Base-by-base conservation (phyloP, 2,329 filamentous ascomycete species). In the Fulvia fulva region DNA sequence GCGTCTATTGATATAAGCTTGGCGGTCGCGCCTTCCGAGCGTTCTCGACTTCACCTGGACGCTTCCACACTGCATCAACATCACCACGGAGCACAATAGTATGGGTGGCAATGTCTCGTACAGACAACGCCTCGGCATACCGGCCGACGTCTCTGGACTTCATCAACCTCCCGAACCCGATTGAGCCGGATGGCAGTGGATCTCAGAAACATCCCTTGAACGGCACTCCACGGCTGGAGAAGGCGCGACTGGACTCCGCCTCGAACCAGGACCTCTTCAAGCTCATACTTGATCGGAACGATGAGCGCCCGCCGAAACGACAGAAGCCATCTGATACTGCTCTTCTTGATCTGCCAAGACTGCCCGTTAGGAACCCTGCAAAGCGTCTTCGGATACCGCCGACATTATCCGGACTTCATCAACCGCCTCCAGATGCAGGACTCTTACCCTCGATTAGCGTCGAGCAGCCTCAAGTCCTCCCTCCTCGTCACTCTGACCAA, bases 391-490 rank as follows among this genome's bases (percentile, higher is more conserved):
- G 75, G 23, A 75, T 80, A 51, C 78, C 78, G 12, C 78, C 78
- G 7, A 71, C 80, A 16, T 71, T 87, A 11, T 84, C 84, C 65
- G 83, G 83, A 7, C 71, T 87, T 45, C 83, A 86, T 70, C 83
- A 87, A 61, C 84, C 84, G 2, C 84, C 84, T 14, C 83, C 83
- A 8, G 81, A 85, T 68, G 82, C 82, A 47, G 79, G 81, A 12
- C 71, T 86, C 6, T 80, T 87, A 50, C 84, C 84, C 5, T 82
- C 82, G 3, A 87, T 87, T 81, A 63, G 53, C 44, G 57, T 62
- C 12, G 61, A 65, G n/a, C 52, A 67, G 53, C 65, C 60, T 51
- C 45, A 57, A 21, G 52, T 47, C n/a, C 56, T 58, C 28, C 61
- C 58, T n/a, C 56, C 58, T 25, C 59, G 58, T 16, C 45, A 53